A percentile compares a stretch with the other conserved stretches of the same genome.
These are phyloP conservation scores for Hura crepitans DNA, from an alignment of 441 rosid genomes.

Conservation along the genomic window DNA sequence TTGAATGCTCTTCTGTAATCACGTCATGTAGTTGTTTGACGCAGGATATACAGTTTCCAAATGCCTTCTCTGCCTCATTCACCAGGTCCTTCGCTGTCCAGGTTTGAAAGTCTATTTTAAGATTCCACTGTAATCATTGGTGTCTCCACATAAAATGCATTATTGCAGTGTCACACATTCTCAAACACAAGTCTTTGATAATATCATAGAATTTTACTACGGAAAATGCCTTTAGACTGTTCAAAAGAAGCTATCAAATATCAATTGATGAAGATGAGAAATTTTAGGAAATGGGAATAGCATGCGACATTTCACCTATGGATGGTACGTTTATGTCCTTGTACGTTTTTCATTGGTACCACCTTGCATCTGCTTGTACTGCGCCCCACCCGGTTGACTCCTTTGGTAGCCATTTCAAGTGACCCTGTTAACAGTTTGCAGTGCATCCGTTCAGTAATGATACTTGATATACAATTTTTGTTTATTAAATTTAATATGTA, in stretches of 20 bases:
- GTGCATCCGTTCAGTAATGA: too few species aligned
- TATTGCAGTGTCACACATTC: background rate
- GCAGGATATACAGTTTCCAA: slow-evolving; percentile 21
- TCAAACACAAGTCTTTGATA: background rate
- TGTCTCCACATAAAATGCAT: background rate
- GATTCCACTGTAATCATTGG: too few species aligned
- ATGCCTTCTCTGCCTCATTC: slow-evolving; percentile 11
- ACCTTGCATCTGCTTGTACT: slow-evolving; percentile 12
- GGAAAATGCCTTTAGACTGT: slow-evolving; percentile 5
- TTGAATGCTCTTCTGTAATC: slow-evolving; percentile 12
- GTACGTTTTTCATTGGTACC: slow-evolving; percentile 8
- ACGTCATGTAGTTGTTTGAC: slow-evolving; percentile 20
- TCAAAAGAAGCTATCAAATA: background rate
- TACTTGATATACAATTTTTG: too few species aligned
- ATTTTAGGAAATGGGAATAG: slow-evolving; percentile 12
- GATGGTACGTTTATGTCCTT: slow-evolving; percentile 6
- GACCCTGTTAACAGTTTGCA: too few species aligned
- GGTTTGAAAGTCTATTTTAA: slow-evolving; percentile 1
- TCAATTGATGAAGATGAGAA: background rate
- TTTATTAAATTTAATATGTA: too few species aligned
- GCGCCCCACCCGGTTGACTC: slow-evolving; percentile 13
- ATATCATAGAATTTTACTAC: background rate
- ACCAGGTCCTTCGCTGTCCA: slow-evolving; percentile 9
- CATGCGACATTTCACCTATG: slow-evolving; percentile 4
- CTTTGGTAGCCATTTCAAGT: too few species aligned